Evolutionary conservation across 2,329 filamentous ascomycete species (phyloP).

Genomic region (Neopestalotiopsis rosae): DNA sequence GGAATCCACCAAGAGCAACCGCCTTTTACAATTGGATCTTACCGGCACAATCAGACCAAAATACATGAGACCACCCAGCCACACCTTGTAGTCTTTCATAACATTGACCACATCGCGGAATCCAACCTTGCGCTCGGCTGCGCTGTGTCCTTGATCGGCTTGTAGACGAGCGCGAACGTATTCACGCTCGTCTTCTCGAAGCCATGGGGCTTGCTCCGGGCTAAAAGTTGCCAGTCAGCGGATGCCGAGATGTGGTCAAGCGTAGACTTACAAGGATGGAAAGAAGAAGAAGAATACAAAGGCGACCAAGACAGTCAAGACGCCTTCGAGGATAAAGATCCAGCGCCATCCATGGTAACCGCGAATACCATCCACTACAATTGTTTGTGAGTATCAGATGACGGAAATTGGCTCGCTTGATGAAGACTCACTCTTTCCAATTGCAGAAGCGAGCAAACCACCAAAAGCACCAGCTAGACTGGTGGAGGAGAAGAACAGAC

Average conservation of each 20-base stretch:
- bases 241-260: fast-evolving
- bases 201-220: constrained; percentile 76
- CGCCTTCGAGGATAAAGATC: constrained; percentile 55
- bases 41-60: constrained; percentile 75
- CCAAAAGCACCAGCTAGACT: constrained; percentile 84
- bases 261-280: constrained; percentile 62
- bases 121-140: constrained; percentile 65
- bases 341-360: constrained; percentile 79
- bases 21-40: neutral
- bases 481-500: constrained; percentile 89
- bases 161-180: constrained; percentile 71
- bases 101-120: constrained; percentile 64
- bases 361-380: constrained; percentile 65
- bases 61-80: constrained; percentile 81
- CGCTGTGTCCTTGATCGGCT: constrained; percentile 72
- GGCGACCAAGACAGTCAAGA: constrained; percentile 42
- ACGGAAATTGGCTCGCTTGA: too few relatives aligned
- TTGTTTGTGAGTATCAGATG: constrained; percentile 17
- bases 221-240: constrained; percentile 22
- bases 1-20: neutral
- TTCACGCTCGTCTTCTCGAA: constrained; percentile 69
- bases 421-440: constrained; percentile 69
- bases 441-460: constrained; percentile 82
- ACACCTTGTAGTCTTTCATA: constrained; percentile 76
- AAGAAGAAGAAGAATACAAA: constrained; percentile 72